phyloP scores from a whole-genome alignment of 805 yeast species.

The Debaryomyces tyrocola region DNA sequence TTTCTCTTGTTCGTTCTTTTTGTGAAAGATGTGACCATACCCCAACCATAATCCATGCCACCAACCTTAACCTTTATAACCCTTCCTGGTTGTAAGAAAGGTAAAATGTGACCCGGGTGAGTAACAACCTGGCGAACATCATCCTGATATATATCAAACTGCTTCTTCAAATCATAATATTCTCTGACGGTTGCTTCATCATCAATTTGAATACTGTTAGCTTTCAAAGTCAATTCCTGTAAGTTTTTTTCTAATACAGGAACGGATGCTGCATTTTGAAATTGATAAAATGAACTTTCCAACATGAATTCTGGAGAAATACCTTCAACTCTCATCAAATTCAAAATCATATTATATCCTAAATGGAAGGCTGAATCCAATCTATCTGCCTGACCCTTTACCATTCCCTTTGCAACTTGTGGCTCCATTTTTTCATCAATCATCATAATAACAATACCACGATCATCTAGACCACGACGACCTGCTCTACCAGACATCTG shows the following conservation, averaged over 20 bases:
- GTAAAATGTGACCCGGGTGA: slow-evolving; percentile 85
- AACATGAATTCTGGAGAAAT: slow-evolving; percentile 97
- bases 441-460: slow-evolving; percentile 99
- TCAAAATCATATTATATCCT: slow-evolving; percentile 96
- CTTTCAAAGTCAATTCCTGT: slow-evolving; percentile 50
- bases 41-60: slow-evolving; percentile 90
- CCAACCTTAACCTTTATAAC: slow-evolving; percentile 66
- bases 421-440: slow-evolving; percentile 99
- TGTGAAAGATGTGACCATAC: slow-evolving; percentile 73
- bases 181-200: slow-evolving; percentile 76
- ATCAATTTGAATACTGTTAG: slow-evolving; percentile 56
- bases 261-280: slow-evolving; percentile 88
- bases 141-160: slow-evolving; percentile 64
- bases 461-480: slow-evolving; percentile 98
- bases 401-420: slow-evolving; percentile 98
- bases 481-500: slow-evolving; percentile 99
- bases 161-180: slow-evolving; percentile 77
- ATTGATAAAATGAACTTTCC: slow-evolving; percentile 91
- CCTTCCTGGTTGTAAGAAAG: slow-evolving; percentile 88
- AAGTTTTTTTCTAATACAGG: slow-evolving; percentile 77
- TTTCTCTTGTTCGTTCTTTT: slow-evolving; percentile 69
- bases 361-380: slow-evolving; percentile 96
- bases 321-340: slow-evolving; percentile 95
- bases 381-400: slow-evolving; percentile 97
- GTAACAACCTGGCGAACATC: slow-evolving; percentile 82